A percentile compares a stretch with the other conserved stretches of the same genome.
Evolutionary conservation across 768 basidiomycete genomes (phyloP).

Genomic region (Boletus barrowsii): DNA sequence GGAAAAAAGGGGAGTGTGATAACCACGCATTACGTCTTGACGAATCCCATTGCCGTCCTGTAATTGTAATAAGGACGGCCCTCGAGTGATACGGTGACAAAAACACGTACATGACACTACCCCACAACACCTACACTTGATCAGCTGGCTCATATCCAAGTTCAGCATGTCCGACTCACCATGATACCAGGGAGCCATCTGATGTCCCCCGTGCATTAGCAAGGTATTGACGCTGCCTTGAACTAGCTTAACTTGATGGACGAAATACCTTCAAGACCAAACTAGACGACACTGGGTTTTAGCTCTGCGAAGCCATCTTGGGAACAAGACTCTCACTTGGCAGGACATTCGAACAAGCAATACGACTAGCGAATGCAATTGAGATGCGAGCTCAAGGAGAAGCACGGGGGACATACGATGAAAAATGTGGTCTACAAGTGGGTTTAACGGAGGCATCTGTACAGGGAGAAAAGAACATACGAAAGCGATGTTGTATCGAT

Average conservation of each 20-base stretch:
- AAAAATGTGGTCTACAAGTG: slow-evolving; percentile 61
- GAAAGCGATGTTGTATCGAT: slow-evolving; percentile 64
- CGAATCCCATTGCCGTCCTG: slow-evolving; percentile 65
- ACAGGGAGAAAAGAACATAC: slow-evolving; percentile 32
- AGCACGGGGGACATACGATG: slow-evolving; percentile 43
- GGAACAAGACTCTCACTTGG: slow-evolving; percentile 44
- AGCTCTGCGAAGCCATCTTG: not conserved
- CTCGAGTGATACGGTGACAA: not conserved
- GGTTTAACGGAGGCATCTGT: not conserved
- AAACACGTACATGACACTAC: slow-evolving; percentile 50
- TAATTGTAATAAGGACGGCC: not conserved
- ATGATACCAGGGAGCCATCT: slow-evolving; percentile 67
- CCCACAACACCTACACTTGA: slow-evolving; percentile 53
- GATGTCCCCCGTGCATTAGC: slow-evolving; percentile 11
- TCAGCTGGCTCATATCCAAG: not conserved
- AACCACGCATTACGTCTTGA: slow-evolving; percentile 47
- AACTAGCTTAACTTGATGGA: slow-evolving; percentile 50
- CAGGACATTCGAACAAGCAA: slow-evolving; percentile 57
- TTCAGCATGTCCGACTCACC: slow-evolving; percentile 31
- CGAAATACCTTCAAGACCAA: slow-evolving; percentile 57
- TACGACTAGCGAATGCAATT: slow-evolving; percentile 17
- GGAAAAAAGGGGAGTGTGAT: not conserved
- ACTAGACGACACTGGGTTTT: not conserved
- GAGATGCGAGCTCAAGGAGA: not conserved
- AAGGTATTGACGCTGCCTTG: not conserved